A percentile compares a stretch with the other conserved stretches of the same genome.
Evolutionary conservation across 1,284 basidiomycete species (phyloP).

Genomic region (Ganoderma lingzhi): DNA sequence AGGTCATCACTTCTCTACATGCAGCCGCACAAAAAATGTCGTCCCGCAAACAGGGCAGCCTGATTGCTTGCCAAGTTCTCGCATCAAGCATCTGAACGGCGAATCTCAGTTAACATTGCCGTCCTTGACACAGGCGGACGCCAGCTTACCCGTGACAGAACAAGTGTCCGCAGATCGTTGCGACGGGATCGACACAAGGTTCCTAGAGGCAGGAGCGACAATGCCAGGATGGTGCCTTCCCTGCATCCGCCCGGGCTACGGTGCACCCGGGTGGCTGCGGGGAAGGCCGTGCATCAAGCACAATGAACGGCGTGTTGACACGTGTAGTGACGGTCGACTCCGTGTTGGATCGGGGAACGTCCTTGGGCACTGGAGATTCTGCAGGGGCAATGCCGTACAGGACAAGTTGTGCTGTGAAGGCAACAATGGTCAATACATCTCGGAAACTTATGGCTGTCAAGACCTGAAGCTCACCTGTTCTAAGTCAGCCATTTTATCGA

Average conservation of each 20-base stretch:
- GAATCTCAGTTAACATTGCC: not conserved
- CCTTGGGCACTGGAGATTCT: not conserved
- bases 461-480: not conserved
- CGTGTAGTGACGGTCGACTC: not conserved
- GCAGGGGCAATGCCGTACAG: not conserved
- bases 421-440: not conserved
- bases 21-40: not conserved
- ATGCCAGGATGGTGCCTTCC: conserved; percentile 7
- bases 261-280: not conserved
- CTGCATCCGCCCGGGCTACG: not conserved
- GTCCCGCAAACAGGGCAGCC: not conserved
- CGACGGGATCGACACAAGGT: conserved; percentile 14
- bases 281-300: not conserved
- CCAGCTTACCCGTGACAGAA: conserved; percentile 19
- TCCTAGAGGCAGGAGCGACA: conserved; percentile 15
- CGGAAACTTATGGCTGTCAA: not conserved
- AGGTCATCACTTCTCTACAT: not conserved
- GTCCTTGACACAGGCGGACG: too few species aligned
- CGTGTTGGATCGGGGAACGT: not conserved
- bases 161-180: conserved; percentile 20
- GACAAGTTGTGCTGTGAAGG: not conserved
- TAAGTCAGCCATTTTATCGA: not conserved
- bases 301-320: not conserved
- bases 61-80: not conserved
- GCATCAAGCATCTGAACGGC: not conserved